Conservation (phyloP, 2,329 filamentous ascomycete genomes). For the Xylaria arbuscula region DNA sequence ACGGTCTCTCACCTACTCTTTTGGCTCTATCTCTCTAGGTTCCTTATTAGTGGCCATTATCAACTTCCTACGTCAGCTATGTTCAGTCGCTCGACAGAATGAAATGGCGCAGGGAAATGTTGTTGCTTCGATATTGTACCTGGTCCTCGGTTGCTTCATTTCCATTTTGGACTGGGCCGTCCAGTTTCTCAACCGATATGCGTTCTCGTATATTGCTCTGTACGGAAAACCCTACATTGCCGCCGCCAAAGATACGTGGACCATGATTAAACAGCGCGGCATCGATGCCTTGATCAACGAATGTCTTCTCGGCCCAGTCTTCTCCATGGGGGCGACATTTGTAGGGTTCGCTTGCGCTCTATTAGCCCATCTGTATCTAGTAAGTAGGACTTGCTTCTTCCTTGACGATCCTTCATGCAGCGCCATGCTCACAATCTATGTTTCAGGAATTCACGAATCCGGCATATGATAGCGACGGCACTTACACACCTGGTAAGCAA, state of each 20-base stretch:
- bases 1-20: constrained; percentile 87
- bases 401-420: not conserved
- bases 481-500: constrained; percentile 46
- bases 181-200: constrained; percentile 90
- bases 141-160: constrained; percentile 80
- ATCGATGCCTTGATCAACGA: constrained; percentile 92
- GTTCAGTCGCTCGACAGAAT: constrained; percentile 78
- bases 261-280: constrained; percentile 87
- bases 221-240: constrained; percentile 90
- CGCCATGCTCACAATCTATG: constrained; percentile 16
- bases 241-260: constrained; percentile 90
- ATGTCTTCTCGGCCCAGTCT: constrained; percentile 79
- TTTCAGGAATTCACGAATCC: constrained; percentile 45
- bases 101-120: constrained; percentile 76
- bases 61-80: constrained; percentile 83
- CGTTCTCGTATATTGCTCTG: constrained; percentile 90
- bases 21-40: constrained; percentile 89
- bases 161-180: constrained; percentile 85
- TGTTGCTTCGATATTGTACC: constrained; percentile 72
- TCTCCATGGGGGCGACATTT: constrained; percentile 70
- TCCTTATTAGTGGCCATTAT: constrained; percentile 88
- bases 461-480: constrained; percentile 43
- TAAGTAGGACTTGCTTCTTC: constrained; percentile 69
- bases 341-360: constrained; percentile 85
- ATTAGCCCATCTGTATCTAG: constrained; percentile 88